Evolutionary conservation across 2,329 filamentous ascomycete species (phyloP).

Genomic region (Phialocephala subalpina): DNA sequence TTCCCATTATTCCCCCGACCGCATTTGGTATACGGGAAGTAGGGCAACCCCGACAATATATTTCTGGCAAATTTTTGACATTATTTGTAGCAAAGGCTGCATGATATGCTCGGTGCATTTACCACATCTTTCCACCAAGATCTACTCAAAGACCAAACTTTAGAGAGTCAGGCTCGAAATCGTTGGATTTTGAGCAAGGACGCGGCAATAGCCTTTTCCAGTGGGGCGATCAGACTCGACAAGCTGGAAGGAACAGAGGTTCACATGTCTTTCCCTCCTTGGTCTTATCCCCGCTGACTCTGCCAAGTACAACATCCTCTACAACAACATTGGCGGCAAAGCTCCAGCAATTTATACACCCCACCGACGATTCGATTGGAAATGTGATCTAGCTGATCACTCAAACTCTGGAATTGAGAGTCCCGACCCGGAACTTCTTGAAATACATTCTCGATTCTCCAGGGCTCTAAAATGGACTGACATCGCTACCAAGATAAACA

Average conservation of each 20-base stretch:
- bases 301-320: slow-evolving; percentile 23
- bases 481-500: slow-evolving; percentile 19
- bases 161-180: slow-evolving; percentile 16
- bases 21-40: slow-evolving; percentile 24
- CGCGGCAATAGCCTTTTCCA: slow-evolving; percentile 18
- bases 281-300: slow-evolving; percentile 8
- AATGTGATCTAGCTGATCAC: slow-evolving; percentile 24
- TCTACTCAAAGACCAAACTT: slow-evolving; percentile 19
- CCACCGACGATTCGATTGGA: slow-evolving; percentile 14
- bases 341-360: slow-evolving; percentile 19
- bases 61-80: slow-evolving; percentile 14
- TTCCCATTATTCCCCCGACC: slow-evolving; percentile 23
- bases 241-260: slow-evolving; percentile 13
- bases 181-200: slow-evolving; percentile 21
- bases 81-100: slow-evolving; percentile 14
- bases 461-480: slow-evolving; percentile 19
- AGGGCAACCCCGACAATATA: not conserved
- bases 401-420: slow-evolving; percentile 19
- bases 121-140: slow-evolving; percentile 14
- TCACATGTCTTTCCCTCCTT: not conserved
- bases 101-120: slow-evolving; percentile 26
- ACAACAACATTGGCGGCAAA: slow-evolving; percentile 20
- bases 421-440: slow-evolving; percentile 16
- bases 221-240: slow-evolving; percentile 21
- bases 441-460: slow-evolving; percentile 23